These are phyloP conservation scores for Cadophora sp. DNA, from an alignment of 2,329 filamentous ascomycete species.

Conservation along the genomic window DNA sequence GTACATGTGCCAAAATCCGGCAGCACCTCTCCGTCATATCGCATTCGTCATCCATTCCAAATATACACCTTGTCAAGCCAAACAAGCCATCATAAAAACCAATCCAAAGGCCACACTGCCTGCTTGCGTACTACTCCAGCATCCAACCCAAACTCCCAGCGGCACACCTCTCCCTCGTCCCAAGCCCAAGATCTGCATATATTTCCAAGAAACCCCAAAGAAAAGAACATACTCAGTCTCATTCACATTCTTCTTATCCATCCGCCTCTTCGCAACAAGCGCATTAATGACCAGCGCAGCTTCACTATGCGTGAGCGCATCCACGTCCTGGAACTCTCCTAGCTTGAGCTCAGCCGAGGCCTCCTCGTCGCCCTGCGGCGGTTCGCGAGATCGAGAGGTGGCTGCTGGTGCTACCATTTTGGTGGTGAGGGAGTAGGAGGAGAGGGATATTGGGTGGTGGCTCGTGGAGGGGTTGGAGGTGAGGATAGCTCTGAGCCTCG, in stretches of 20 bases:
- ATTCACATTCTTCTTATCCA: slow-evolving; percentile 81
- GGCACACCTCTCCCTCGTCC: background rate
- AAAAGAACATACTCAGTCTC: slow-evolving; percentile 75
- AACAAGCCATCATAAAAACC: background rate
- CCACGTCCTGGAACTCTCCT: slow-evolving; percentile 91
- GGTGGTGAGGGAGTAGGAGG: background rate
- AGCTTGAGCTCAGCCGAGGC: slow-evolving; percentile 82
- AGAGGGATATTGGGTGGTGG: background rate
- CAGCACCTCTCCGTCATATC: background rate
- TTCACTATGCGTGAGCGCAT: slow-evolving; percentile 91
- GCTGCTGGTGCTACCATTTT: slow-evolving; percentile 40
- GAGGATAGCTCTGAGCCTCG: background rate
- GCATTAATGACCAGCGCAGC: slow-evolving; percentile 91
- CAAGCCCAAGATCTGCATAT: background rate
- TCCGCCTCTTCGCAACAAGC: slow-evolving; percentile 79
- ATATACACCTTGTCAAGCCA: background rate
- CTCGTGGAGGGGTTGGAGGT: slow-evolving; percentile 4
- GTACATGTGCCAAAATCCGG: background rate
- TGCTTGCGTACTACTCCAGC: background rate
- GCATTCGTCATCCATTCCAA: background rate
- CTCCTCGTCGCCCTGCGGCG: slow-evolving; percentile 82
- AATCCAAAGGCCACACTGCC: background rate
- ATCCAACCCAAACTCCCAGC: background rate
- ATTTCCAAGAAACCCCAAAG: background rate
- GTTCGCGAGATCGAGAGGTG: slow-evolving; percentile 71